Conservation (phyloP, 768 basidiomycete species). For the Russula vinacea region DNA sequence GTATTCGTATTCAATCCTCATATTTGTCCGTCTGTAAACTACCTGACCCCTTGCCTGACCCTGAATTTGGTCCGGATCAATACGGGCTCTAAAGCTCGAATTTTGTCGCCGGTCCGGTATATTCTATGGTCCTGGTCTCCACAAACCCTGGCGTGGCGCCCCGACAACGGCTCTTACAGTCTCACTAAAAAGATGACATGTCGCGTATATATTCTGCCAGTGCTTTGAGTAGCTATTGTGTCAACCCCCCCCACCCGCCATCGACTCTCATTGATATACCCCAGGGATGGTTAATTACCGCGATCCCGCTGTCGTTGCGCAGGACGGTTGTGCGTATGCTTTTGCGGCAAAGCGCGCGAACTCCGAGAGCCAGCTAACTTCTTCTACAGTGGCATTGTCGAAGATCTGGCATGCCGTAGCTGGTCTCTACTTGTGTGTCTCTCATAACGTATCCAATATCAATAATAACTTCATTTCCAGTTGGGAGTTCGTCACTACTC, state of each 20-base stretch:
- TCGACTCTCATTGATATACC: too few species aligned
- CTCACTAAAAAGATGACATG: too few species aligned
- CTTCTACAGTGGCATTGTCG: background rate
- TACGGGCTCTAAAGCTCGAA: too few species aligned
- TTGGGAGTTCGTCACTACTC: background rate
- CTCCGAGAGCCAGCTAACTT: background rate
- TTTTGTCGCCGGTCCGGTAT: too few species aligned
- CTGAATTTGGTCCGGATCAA: too few species aligned
- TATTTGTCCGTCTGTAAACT: too few species aligned
- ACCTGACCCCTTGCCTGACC: too few species aligned
- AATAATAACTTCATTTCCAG: background rate
- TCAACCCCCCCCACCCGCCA: background rate
- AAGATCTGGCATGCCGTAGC: background rate
- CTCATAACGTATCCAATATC: background rate
- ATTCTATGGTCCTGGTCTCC: too few species aligned
- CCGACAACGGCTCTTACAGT: too few species aligned
- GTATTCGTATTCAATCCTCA: too few species aligned
- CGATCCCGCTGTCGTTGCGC: background rate
- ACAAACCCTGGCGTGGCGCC: too few species aligned
- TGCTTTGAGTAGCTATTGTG: background rate
- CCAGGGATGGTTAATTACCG: slow-evolving; percentile 1
- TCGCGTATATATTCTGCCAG: background rate
- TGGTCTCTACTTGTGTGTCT: slow-evolving; percentile 10
- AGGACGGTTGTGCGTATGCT: background rate
- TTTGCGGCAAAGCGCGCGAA: background rate